A percentile compares a stretch with the other conserved stretches of the same genome.
phyloP scores from a whole-genome alignment of 192 early-diverging fungal species.

The Entomortierella lignicola region DNA sequence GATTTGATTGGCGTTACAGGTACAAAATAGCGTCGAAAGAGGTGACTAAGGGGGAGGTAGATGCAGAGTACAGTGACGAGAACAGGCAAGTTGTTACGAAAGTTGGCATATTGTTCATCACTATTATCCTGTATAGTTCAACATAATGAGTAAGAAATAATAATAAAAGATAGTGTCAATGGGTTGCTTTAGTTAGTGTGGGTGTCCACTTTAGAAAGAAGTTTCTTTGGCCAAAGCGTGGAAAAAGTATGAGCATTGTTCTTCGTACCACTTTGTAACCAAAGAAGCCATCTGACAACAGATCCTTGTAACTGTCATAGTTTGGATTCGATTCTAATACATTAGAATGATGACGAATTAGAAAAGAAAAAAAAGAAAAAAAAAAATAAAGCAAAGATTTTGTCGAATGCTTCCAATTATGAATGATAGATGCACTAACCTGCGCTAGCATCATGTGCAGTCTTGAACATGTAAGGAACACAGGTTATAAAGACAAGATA shows the following conservation, averaged over 20 bases:
- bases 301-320: slow-evolving; percentile 53
- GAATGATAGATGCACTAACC: slow-evolving; percentile 63
- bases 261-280: slow-evolving; percentile 45
- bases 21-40: slow-evolving; percentile 48
- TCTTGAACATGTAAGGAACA: slow-evolving; percentile 75
- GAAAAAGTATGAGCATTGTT: no score
- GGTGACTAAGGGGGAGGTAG: slow-evolving; percentile 63
- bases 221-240: no score
- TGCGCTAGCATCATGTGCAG: slow-evolving; percentile 63
- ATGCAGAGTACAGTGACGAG: slow-evolving; percentile 59
- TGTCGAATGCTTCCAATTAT: slow-evolving; percentile 7
- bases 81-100: slow-evolving; percentile 72
- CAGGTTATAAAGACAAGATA: slow-evolving; percentile 68
- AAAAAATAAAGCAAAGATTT: no score
- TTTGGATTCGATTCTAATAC: slow-evolving; percentile 44
- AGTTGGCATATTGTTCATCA: slow-evolving; percentile 75
- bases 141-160: not conserved
- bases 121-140: slow-evolving; percentile 84
- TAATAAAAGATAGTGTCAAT: not conserved
- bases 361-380: not conserved
- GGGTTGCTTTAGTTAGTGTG: not conserved
- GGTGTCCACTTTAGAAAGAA: no score
- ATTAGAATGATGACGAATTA: not conserved
- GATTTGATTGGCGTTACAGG: slow-evolving; percentile 45
- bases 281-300: slow-evolving; percentile 53